Conservation (phyloP, 192 early-diverging fungal species). For the Anaeromyces robustus region DNA sequence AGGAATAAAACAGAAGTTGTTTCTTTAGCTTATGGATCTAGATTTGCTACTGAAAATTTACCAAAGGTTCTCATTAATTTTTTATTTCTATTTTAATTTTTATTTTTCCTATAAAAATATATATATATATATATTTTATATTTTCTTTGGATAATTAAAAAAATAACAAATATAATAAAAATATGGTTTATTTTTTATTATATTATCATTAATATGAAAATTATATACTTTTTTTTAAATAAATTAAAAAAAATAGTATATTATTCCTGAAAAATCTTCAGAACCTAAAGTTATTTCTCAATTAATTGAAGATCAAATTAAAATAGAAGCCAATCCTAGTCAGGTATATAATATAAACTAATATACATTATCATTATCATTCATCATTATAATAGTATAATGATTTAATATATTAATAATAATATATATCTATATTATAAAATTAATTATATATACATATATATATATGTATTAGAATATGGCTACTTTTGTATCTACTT, state of each 20-base stretch:
- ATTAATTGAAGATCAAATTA: constrained; percentile 56
- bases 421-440: too few species aligned
- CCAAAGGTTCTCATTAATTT: constrained; percentile 23
- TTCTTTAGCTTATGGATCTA: constrained; percentile 21
- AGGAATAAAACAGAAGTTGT: neutral
- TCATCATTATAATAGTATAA: neutral
- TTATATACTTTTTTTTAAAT: too few species aligned
- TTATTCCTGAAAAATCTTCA: constrained; percentile 16
- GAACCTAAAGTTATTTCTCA: constrained; percentile 45
- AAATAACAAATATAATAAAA: too few species aligned
- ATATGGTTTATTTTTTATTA: too few species aligned
- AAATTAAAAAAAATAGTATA: neutral
- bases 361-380: constrained; percentile 1
- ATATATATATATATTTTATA: too few species aligned
- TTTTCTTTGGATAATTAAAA: too few species aligned
- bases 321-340: constrained; percentile 61
- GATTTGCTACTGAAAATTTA: constrained; percentile 21
- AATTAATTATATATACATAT: too few species aligned
- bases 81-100: too few species aligned
- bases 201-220: too few species aligned
- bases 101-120: too few species aligned
- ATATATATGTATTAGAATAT: neutral
- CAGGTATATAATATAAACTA: constrained; percentile 57
- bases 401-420: too few species aligned
- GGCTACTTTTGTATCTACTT: constrained; percentile 37